A percentile compares a stretch with the other conserved stretches of the same genome.
phyloP scores from a whole-genome alignment of 2,329 filamentous ascomycete species.

The Ceratocystiopsis minuta region DNA sequence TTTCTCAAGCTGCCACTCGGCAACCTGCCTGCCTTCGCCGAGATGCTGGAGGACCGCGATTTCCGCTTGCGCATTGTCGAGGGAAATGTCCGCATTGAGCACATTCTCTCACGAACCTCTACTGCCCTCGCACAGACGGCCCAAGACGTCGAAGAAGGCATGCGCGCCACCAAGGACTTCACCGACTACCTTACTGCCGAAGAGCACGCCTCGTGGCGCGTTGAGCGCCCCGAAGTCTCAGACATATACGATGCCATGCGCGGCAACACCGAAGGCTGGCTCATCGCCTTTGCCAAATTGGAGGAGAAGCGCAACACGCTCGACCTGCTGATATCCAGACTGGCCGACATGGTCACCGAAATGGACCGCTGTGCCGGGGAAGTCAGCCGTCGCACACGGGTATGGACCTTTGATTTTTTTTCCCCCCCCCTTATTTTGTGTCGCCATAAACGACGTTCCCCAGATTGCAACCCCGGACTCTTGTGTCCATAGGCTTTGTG shows the following conservation, averaged over 20 bases:
- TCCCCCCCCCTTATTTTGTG: not conserved
- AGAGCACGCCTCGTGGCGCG: conserved; percentile 39
- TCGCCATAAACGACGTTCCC: not conserved
- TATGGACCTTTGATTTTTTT: conserved; percentile 22
- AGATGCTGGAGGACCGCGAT: conserved; percentile 66
- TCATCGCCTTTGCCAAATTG: conserved; percentile 58
- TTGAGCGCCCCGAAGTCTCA: conserved; percentile 38
- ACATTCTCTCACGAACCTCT: conserved; percentile 67
- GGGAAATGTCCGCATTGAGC: conserved; percentile 81
- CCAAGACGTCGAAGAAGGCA: conserved; percentile 61
- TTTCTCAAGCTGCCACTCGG: conserved; percentile 69
- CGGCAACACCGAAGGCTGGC: conserved; percentile 83
- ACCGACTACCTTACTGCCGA: conserved; percentile 56
- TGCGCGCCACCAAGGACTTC: conserved; percentile 59
- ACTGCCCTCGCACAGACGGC: conserved; percentile 58
- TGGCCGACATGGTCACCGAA: conserved; percentile 62
- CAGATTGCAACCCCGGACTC: too few species aligned
- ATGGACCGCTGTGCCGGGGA: conserved; percentile 74
- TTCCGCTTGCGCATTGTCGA: conserved; percentile 71
- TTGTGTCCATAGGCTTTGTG: not conserved
- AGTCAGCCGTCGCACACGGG: conserved; percentile 61
- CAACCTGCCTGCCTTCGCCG: conserved; percentile 67
- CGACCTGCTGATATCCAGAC: conserved; percentile 49
- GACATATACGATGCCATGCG: conserved; percentile 81
- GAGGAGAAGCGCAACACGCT: conserved; percentile 55